Percentiles rank a stretch among this genome's conserved stretches.
phyloP scores from a whole-genome alignment of 106 monocot species.

The Acorus calamus region DNA sequence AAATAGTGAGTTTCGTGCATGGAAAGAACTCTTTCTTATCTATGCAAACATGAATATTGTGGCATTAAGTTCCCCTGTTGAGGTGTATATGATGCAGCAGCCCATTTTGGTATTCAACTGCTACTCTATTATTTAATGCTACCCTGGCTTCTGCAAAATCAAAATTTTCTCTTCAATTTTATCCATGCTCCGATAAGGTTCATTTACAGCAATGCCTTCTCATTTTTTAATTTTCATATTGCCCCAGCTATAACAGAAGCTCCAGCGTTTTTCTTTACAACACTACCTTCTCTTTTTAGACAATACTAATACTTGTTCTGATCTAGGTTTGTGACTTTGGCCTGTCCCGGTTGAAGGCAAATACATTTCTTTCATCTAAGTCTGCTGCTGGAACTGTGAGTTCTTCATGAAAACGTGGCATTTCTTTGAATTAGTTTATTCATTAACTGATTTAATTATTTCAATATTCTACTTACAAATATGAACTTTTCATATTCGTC shows the following conservation, averaged over 20 bases:
- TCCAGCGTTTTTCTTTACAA: neutral
- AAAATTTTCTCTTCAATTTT: too few species aligned
- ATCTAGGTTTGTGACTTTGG: constrained; percentile 97
- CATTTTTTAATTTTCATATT: neutral
- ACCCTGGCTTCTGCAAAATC: too few species aligned
- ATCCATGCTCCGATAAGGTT: too few species aligned
- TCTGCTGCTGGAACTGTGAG: constrained; percentile 97
- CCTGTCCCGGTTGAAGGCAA: constrained; percentile 85
- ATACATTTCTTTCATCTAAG: constrained; percentile 91
- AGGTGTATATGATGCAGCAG: too few species aligned
- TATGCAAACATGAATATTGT: too few species aligned
- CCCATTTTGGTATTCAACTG: too few species aligned
- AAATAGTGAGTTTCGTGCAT: too few species aligned
- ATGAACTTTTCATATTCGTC: neutral
- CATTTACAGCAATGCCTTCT: too few species aligned
- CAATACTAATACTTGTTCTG: neutral
- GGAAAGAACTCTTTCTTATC: too few species aligned
- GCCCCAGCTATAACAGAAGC: neutral
- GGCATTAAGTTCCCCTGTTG: too few species aligned
- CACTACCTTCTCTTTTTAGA: neutral
- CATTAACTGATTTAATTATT: neutral
- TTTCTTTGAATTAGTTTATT: neutral
- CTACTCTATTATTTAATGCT: neutral
- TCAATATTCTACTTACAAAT: neutral
- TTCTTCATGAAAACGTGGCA: neutral